Percentiles rank a stretch among this genome's conserved stretches.
These are phyloP conservation scores for Vitis hybrid DNA, from an alignment of 177 flowering plant genomes.

Conservation along the genomic window DNA sequence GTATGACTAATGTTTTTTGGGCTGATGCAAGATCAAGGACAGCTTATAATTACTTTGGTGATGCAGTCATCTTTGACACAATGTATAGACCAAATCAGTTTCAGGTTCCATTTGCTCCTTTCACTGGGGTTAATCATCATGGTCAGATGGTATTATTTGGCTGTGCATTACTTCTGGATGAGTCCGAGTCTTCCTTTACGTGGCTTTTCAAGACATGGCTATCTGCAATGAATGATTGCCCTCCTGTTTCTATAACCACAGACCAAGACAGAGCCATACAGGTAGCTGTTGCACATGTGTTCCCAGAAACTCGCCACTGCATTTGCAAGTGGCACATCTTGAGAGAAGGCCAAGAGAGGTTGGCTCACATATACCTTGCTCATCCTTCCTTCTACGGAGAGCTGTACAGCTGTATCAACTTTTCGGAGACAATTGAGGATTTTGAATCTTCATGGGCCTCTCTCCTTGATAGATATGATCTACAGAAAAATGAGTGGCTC, in stretches of 20 bases:
- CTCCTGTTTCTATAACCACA: slow-evolving; percentile 67
- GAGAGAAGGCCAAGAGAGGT: slow-evolving; percentile 65
- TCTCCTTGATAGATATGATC: slow-evolving; percentile 59
- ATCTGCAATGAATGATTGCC: slow-evolving; percentile 64
- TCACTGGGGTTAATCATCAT: slow-evolving; percentile 85
- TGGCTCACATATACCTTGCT: slow-evolving; percentile 47
- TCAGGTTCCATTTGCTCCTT: slow-evolving; percentile 77
- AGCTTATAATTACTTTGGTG: slow-evolving; percentile 74
- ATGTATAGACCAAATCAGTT: slow-evolving; percentile 58
- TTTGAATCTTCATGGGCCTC: slow-evolving; percentile 68
- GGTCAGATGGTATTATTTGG: slow-evolving; percentile 80
- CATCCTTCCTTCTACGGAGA: slow-evolving; percentile 64
- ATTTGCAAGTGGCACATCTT: slow-evolving; percentile 75
- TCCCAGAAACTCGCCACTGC: slow-evolving; percentile 69
- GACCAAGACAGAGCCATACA: slow-evolving; percentile 75
- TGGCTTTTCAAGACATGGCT: slow-evolving; percentile 85
- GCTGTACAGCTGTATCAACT: slow-evolving; percentile 67
- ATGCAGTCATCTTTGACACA: slow-evolving; percentile 79
- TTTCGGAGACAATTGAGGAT: slow-evolving; percentile 66
- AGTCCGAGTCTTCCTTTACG: slow-evolving; percentile 61
- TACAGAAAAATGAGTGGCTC: slow-evolving; percentile 64
- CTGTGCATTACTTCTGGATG: slow-evolving; percentile 78
- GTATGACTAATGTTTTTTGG: slow-evolving; percentile 62
- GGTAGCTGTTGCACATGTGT: slow-evolving; percentile 61
- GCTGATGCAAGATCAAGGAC: slow-evolving; percentile 58